phyloP scores from a whole-genome alignment of 1,284 basidiomycete genomes.

The Pseudomicrostroma phylloplanum region DNA sequence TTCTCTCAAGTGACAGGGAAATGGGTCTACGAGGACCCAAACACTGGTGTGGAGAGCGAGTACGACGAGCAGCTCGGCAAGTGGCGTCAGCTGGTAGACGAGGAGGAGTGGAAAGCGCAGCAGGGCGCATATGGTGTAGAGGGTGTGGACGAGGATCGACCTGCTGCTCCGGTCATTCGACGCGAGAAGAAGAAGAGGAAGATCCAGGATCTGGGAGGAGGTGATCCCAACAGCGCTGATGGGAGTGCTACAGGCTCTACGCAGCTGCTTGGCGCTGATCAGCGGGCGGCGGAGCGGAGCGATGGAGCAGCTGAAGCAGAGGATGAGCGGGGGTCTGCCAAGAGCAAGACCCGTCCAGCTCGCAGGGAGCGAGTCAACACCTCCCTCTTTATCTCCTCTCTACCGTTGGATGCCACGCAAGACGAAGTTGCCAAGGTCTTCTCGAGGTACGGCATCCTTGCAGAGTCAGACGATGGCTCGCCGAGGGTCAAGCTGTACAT shows the following conservation, averaged over 20 bases:
- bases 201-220: slow-evolving; percentile 17
- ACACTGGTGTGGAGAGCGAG: neutral
- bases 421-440: slow-evolving; percentile 77
- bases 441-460: slow-evolving; percentile 80
- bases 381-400: slow-evolving; percentile 79
- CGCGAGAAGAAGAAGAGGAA: slow-evolving; percentile 19
- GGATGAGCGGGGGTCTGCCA: slow-evolving; percentile 6
- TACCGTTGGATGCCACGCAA: slow-evolving; percentile 69
- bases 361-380: slow-evolving; percentile 53
- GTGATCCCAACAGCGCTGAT: slow-evolving; percentile 25
- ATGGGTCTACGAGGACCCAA: slow-evolving; percentile 70
- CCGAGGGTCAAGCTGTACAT: slow-evolving; percentile 91
- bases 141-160: slow-evolving; percentile 58
- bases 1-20: slow-evolving; percentile 68
- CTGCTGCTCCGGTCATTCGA: slow-evolving; percentile 16
- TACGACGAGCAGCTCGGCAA: slow-evolving; percentile 58
- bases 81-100: slow-evolving; percentile 59
- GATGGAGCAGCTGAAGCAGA: neutral
- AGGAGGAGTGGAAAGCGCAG: slow-evolving; percentile 72
- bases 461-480: slow-evolving; percentile 79
- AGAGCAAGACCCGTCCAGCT: slow-evolving; percentile 15
- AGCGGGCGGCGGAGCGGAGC: too few relatives aligned
- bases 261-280: neutral
- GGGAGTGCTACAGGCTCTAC: slow-evolving; percentile 12
- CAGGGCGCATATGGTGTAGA: slow-evolving; percentile 84